Evolutionary conservation across 768 basidiomycete genomes (phyloP).

Genomic region (Hemileccinum rubropunctum): DNA sequence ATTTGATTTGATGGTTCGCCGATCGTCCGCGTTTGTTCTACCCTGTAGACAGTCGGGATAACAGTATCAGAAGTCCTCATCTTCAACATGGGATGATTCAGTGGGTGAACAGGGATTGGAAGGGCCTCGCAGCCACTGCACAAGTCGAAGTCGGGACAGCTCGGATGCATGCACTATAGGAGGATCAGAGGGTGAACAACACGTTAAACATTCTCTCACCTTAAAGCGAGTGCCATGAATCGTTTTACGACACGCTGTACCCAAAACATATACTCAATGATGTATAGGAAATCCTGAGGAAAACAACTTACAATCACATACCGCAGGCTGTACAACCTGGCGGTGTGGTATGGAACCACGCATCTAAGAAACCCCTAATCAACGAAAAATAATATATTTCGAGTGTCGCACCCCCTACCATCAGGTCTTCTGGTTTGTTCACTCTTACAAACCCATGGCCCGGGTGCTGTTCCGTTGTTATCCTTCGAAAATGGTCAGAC

Average conservation of each 20-base stretch:
- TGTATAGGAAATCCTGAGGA: too few species aligned
- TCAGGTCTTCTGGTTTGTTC: slow-evolving; percentile 48
- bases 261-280: background rate
- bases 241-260: slow-evolving; percentile 41
- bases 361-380: slow-evolving; percentile 21
- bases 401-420: slow-evolving; percentile 44
- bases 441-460: slow-evolving; percentile 70
- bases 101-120: slow-evolving; percentile 74
- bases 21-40: slow-evolving; percentile 15
- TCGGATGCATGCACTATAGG: slow-evolving; percentile 72
- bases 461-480: slow-evolving; percentile 74
- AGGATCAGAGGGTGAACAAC: slow-evolving; percentile 1
- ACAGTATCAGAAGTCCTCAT: slow-evolving; percentile 52
- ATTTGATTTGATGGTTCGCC: background rate
- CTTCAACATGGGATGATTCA: slow-evolving; percentile 72
- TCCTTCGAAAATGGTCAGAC: slow-evolving; percentile 36
- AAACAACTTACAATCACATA: slow-evolving; percentile 48
- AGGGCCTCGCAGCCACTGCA: slow-evolving; percentile 77
- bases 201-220: slow-evolving; percentile 35
- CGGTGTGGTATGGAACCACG: slow-evolving; percentile 23
- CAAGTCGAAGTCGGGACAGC: slow-evolving; percentile 79
- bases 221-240: slow-evolving; percentile 74
- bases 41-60: slow-evolving; percentile 42
- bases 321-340: slow-evolving; percentile 47
- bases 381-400: background rate